Base-by-base conservation (phyloP, 148 eudicot genomes). In the Diospyros lotus region DNA sequence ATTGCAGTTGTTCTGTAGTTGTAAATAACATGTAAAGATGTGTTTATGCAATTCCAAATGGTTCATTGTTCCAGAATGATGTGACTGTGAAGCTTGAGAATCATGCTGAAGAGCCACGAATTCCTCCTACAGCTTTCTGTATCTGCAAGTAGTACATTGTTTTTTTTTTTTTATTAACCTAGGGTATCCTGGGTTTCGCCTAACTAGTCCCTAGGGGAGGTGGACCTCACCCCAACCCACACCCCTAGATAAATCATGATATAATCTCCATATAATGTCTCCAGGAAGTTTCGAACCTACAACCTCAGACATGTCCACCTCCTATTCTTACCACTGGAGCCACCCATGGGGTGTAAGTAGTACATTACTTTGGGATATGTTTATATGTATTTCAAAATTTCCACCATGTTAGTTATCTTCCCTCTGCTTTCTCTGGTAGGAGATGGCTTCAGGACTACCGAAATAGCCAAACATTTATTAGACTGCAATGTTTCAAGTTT, bases 1-100 rank as follows among this genome's bases (percentile, higher is more conserved):
- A 88, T 79, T 91, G 85, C 15, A 96, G 99, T 67, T 96, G 99
- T 66, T 93, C 98, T 76, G 87, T 87, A 75, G 88, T 93, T 65
- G 97, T 91, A 15, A 96, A 89, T 82, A 93, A 96, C 79, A 90
- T 89, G 88, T 91, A 90, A 80, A 89, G 99, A 84, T 96, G 99
- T 77, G 79, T 93, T 14, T 96, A 87, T 82, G 99, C 97, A 74
- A 77, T 93, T 38, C 97, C 97, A 42, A 83, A 76, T 64, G 85
- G 79, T 64, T 74, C 90, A 66, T 78, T 87, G 43, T 85, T 93
- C 83, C 80, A 81, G 38, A 81, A 86, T 65, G 93, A 88, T 55
- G 76, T 40, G 38, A 85, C 91, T 48, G 55, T 77, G 76, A 91
- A 89, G 85, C 81, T 89, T 60, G 97, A 90, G 80, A 87, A 84